Evolutionary conservation across 129 eudicot genomes (phyloP).

Genomic region (Centella asiatica): DNA sequence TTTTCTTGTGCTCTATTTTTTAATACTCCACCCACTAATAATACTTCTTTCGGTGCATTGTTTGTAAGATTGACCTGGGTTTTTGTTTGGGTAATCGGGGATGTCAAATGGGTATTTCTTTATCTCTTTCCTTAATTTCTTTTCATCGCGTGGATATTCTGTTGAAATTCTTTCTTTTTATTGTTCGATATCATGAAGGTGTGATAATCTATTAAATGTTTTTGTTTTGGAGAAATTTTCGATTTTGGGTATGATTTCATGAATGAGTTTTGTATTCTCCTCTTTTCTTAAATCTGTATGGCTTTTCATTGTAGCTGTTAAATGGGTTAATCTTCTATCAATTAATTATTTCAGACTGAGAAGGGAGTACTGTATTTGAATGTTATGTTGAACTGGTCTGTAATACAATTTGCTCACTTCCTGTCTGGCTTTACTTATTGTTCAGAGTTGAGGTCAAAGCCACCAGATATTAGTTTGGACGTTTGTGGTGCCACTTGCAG

Average conservation of each 20-base stretch:
- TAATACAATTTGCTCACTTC: background rate
- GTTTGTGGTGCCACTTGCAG: conserved; percentile 1
- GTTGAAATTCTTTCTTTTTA: background rate
- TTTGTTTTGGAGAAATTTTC: background rate
- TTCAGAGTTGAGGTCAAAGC: background rate
- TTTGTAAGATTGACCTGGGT: background rate
- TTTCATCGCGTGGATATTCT: background rate
- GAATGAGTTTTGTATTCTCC: background rate
- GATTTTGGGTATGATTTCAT: background rate
- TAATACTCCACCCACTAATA: background rate
- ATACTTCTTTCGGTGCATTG: background rate
- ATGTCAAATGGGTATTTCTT: background rate
- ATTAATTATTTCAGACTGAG: background rate
- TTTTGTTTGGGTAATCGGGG: background rate
- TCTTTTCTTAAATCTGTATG: background rate
- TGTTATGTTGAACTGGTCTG: background rate
- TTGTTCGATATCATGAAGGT: background rate
- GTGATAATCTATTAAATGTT: background rate
- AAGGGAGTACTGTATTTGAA: background rate
- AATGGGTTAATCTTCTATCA: conserved; percentile 1
- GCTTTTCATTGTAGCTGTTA: background rate
- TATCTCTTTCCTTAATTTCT: too few relatives aligned
- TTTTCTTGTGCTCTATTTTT: conserved; percentile 3
- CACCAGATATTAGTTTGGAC: conserved; percentile 2
- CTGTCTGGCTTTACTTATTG: background rate